Conservation (phyloP, 768 basidiomycete species). For the Rhodotorula taiwanensis region DNA sequence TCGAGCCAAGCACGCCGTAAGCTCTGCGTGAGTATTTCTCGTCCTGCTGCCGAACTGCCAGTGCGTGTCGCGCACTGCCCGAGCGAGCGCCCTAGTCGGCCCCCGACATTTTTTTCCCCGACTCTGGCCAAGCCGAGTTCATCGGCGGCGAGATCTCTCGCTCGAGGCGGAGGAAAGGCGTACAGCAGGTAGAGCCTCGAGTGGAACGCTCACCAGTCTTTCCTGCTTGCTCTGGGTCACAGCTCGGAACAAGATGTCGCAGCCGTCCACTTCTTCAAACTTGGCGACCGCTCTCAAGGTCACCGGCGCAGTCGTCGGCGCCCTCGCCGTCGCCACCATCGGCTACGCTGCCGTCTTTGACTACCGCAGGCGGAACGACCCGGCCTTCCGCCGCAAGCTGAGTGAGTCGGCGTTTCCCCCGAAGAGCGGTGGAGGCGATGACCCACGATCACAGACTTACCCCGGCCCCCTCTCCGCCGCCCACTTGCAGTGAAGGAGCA, state of each 20-base stretch:
- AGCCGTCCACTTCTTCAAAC: conserved; percentile 11
- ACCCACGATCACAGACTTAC: neutral
- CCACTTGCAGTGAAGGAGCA: conserved; percentile 70
- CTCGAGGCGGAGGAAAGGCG: too few relatives aligned
- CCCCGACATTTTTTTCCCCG: too few relatives aligned
- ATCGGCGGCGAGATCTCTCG: too few relatives aligned
- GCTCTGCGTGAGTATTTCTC: too few relatives aligned
- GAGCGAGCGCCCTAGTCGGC: too few relatives aligned
- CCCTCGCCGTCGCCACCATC: conserved; percentile 45
- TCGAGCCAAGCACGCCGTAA: too few relatives aligned
- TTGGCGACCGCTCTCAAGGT: conserved; percentile 14
- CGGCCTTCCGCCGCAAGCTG: conserved; percentile 76
- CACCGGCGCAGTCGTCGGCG: conserved; percentile 39
- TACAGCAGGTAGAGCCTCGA: too few relatives aligned
- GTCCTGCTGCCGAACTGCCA: too few relatives aligned
- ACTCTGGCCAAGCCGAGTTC: too few relatives aligned
- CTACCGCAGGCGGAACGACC: conserved; percentile 80
- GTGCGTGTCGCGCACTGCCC: too few relatives aligned
- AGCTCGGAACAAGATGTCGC: neutral
- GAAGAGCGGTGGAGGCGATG: conserved; percentile 4
- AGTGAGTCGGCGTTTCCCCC: conserved; percentile 53
- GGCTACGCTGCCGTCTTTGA: conserved; percentile 85
- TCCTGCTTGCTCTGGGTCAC: too few relatives aligned
- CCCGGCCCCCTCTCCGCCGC: neutral
- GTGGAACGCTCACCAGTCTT: too few relatives aligned